Percentiles rank a stretch among this genome's conserved stretches.
phyloP scores from a whole-genome alignment of 1,284 basidiomycete species.

The Malassezia globosa region DNA sequence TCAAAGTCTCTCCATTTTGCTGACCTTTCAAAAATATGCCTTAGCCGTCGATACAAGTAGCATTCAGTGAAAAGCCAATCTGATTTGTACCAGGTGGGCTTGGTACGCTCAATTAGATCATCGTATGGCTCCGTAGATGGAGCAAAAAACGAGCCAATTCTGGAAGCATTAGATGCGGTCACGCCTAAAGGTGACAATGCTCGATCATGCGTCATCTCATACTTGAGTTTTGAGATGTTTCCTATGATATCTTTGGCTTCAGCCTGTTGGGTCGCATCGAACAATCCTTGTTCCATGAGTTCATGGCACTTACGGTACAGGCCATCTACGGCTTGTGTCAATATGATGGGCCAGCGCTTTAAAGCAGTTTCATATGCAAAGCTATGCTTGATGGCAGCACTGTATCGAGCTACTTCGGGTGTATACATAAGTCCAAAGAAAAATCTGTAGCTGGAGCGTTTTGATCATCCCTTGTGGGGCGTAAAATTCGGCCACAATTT shows the following conservation, averaged over 20 bases:
- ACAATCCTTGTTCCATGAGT: conserved; percentile 24
- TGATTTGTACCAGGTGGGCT: conserved; percentile 75
- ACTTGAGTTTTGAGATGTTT: conserved; percentile 68
- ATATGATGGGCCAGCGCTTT: conserved; percentile 77
- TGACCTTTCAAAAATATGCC: conserved; percentile 63
- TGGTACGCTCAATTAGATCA: conserved; percentile 19
- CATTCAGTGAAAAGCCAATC: conserved; percentile 86
- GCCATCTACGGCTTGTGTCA: conserved; percentile 66
- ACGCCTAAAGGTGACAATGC: conserved; percentile 53
- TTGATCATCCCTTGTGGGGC: no score
- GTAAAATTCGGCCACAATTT: no score
- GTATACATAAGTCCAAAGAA: neutral
- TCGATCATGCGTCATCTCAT: conserved; percentile 74
- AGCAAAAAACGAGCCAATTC: conserved; percentile 50
- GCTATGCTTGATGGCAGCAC: conserved; percentile 21
- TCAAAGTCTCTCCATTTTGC: conserved; percentile 67
- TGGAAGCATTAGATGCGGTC: conserved; percentile 17
- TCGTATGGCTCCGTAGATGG: conserved; percentile 49
- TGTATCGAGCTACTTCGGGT: conserved; percentile 7
- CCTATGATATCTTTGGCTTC: conserved; percentile 73
- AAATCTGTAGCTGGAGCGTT: no score
- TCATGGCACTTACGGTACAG: conserved; percentile 52
- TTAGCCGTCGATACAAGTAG: conserved; percentile 65
- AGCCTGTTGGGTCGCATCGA: conserved; percentile 51
- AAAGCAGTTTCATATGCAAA: conserved; percentile 56